Evolutionary conservation across 495 filamentous ascomycete genomes (phyloP), one percentile per base, ranked within the genome.

Genomic region (Neurospora terricola): DNA sequence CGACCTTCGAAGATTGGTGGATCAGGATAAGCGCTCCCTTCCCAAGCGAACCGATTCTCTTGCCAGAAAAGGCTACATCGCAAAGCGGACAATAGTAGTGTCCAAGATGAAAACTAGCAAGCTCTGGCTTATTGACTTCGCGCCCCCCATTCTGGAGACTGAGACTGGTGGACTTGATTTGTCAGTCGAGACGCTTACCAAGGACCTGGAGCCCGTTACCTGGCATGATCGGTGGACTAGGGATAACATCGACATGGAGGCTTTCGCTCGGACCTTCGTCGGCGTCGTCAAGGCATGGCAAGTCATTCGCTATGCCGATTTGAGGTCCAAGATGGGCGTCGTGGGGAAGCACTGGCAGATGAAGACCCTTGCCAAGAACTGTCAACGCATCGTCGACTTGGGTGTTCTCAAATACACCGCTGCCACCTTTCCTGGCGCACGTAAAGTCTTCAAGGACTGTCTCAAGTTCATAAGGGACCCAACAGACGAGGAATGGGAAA

Each of bases 11-110:
- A 86, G 83, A 38, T 78, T 91, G 10, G 93, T 92, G 73, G 90
- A 91, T 23, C 94, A 97, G 81, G 93, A 97, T 80, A 96, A 96
- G 78, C 87, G 93, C 59, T 97, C 94, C 3, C 88, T 97, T 7
- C 93, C 94, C 14, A 89, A 89, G 69, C 86, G 95, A 48, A 97
- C 94, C 1, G 91, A 94, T 74, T 82, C 85, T 2, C 86, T 98
- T 23, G 87, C 88, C 27, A 84, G 85, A 72, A 92, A 91, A 77
- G 95, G 94, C 10, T 96, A 97, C 79, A 93, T 98, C 68, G 90
- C 90, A 43, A 98, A 98, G 81, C 87, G 88, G 42, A 86, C 87
- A 1, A 85, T 94, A 6, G 85, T 93, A 38, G 85, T 89, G 23
- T 88, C 85, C 69, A 85, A 87, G 30, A 82, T 86, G 48, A 88